A percentile compares a stretch with the other conserved stretches of the same genome.
These are phyloP conservation scores for Tillandsia leiboldiana DNA, from an alignment of 176 grass and related monocot species.

Conservation along the genomic window DNA sequence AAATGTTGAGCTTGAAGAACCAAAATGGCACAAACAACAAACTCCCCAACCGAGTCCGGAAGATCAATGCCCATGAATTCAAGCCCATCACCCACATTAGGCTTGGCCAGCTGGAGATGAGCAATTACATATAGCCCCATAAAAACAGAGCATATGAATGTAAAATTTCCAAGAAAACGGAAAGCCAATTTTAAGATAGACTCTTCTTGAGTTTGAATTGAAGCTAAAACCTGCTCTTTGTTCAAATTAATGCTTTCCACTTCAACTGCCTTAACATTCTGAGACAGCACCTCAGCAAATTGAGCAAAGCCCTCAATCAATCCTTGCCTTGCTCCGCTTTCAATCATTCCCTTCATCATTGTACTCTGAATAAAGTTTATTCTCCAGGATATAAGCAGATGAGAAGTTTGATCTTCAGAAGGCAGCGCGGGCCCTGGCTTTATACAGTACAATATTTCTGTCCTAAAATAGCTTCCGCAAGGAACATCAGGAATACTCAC, in stretches of 20 bases:
- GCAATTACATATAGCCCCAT: slow-evolving; percentile 46
- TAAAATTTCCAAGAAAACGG: slow-evolving; percentile 70
- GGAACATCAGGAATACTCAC: slow-evolving; percentile 91
- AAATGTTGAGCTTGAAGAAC: slow-evolving; percentile 67
- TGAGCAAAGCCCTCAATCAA: slow-evolving; percentile 61
- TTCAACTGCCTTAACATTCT: slow-evolving; percentile 57
- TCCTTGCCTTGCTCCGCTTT: slow-evolving; percentile 92
- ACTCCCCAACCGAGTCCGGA: slow-evolving; percentile 79
- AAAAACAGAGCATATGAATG: slow-evolving; percentile 56
- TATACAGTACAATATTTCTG: slow-evolving; percentile 77
- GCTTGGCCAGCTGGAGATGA: slow-evolving; percentile 47
- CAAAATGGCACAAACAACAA: slow-evolving; percentile 68
- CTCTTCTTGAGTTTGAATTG: slow-evolving; percentile 40
- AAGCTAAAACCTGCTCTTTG: slow-evolving; percentile 53
- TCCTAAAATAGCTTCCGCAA: slow-evolving; percentile 74
- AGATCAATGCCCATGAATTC: slow-evolving; percentile 80
- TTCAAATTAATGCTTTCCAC: slow-evolving; percentile 36
- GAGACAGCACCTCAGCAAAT: slow-evolving; percentile 57
- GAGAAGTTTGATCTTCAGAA: slow-evolving; percentile 52
- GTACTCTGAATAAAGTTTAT: slow-evolving; percentile 99
- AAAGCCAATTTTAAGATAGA: slow-evolving; percentile 61
- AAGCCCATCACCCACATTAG: slow-evolving; percentile 41
- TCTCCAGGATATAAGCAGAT: slow-evolving; percentile 79
- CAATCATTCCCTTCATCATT: slow-evolving; percentile 83
- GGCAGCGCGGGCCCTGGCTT: slow-evolving; percentile 57